Evolutionary conservation across 2,329 filamentous ascomycete species (phyloP).

Genomic region (Elsinoe ampelina): DNA sequence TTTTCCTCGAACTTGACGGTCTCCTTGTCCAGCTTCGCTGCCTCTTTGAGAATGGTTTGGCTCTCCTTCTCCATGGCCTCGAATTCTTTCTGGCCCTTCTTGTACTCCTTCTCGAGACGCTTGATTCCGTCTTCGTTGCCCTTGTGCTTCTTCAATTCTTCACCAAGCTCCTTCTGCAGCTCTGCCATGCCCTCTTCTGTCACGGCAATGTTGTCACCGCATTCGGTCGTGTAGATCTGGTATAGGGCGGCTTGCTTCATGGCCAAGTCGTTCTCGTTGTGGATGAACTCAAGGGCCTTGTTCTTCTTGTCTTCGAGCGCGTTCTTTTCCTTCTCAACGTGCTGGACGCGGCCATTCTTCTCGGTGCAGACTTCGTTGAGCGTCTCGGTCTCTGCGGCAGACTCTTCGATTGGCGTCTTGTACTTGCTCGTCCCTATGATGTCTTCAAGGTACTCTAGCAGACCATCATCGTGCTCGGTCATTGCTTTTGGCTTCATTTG

Average conservation of each 20-base stretch:
- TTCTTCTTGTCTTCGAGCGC: conserved; percentile 93
- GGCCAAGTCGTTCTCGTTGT: conserved; percentile 85
- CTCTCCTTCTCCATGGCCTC: conserved; percentile 74
- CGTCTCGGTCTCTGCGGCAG: conserved; percentile 77
- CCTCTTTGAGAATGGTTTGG: conserved; percentile 71
- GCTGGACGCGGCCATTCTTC: conserved; percentile 90
- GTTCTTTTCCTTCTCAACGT: conserved; percentile 95
- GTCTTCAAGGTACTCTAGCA: conserved; percentile 94
- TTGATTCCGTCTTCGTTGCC: conserved; percentile 88
- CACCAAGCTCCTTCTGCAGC: conserved; percentile 76
- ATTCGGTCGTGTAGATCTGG: conserved; percentile 82
- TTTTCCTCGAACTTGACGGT: conserved; percentile 97
- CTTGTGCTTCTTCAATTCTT: conserved; percentile 83
- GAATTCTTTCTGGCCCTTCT: conserved; percentile 71
- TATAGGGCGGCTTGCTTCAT: conserved; percentile 87
- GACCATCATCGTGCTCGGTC: conserved; percentile 90
- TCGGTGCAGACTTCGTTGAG: conserved; percentile 92
- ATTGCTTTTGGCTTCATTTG: conserved; percentile 98
- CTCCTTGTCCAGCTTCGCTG: conserved; percentile 90
- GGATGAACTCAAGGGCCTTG: conserved; percentile 78
- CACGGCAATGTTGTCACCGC: conserved; percentile 77
- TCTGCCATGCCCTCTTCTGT: conserved; percentile 85
- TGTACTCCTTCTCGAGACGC: conserved; percentile 74
- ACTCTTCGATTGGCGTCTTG: conserved; percentile 92
- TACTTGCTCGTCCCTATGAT: conserved; percentile 99